A percentile compares a stretch with the other conserved stretches of the same genome.
Conservation (phyloP, 352 stramenopile species). For the Globisporangium irregulare region DNA sequence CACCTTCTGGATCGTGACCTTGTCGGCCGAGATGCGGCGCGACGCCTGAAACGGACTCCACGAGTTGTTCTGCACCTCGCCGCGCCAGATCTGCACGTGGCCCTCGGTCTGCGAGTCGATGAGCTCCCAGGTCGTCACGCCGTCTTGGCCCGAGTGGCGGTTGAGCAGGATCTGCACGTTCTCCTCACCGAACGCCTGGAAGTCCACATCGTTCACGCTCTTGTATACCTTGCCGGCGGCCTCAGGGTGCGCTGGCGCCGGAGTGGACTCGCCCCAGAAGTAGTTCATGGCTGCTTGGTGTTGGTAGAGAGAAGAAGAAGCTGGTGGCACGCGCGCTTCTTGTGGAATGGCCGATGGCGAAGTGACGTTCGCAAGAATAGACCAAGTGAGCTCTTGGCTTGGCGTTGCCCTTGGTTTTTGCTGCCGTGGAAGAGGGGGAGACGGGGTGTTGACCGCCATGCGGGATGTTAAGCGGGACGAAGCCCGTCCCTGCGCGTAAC, state of each 20-base stretch:
- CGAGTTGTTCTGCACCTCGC: conserved; percentile 51
- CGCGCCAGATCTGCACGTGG: conserved; percentile 57
- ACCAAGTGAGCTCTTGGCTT: background rate
- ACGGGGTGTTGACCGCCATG: background rate
- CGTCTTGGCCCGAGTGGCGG: conserved; percentile 58
- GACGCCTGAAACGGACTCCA: conserved; percentile 73
- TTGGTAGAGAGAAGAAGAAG: background rate
- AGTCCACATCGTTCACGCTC: conserved; percentile 56
- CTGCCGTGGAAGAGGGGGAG: background rate
- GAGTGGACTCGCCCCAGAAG: conserved; percentile 18
- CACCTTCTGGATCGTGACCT: conserved; percentile 46
- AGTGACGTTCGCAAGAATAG: background rate
- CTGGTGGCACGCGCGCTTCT: conserved; percentile 1
- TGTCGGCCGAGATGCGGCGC: conserved; percentile 50
- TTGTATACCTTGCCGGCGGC: conserved; percentile 35
- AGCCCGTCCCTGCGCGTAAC: background rate
- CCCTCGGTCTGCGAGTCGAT: conserved; percentile 50
- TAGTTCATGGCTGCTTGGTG: conserved; percentile 21
- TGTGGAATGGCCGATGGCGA: conserved; percentile 2
- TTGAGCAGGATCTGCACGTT: conserved; percentile 63
- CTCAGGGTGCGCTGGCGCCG: conserved; percentile 3
- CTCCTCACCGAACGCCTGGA: conserved; percentile 57
- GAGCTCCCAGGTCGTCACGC: conserved; percentile 70
- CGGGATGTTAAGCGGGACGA: background rate
- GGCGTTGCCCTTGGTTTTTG: background rate